phyloP scores from a whole-genome alignment of 2,329 filamentous ascomycete species.

The Phaeosphaeriaceae sp. region DNA sequence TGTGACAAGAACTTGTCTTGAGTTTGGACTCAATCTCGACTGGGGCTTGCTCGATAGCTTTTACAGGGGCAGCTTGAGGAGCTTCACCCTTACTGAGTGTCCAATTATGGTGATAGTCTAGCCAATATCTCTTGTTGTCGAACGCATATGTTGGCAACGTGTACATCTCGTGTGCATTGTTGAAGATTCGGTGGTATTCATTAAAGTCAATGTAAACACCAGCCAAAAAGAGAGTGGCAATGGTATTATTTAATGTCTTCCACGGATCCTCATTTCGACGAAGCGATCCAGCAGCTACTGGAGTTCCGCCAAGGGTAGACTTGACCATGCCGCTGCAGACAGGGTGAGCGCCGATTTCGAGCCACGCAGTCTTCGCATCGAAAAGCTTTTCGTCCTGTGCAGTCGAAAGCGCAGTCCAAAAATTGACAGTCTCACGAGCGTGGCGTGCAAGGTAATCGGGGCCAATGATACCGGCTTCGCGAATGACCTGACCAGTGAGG shows the following conservation, averaged over 20 bases:
- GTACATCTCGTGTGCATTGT: conserved; percentile 64
- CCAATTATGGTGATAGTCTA: conserved; percentile 75
- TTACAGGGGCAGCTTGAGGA: conserved; percentile 49
- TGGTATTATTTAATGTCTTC: conserved; percentile 65
- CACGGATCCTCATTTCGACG: conserved; percentile 68
- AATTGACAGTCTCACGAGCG: conserved; percentile 72
- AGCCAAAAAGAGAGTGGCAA: conserved; percentile 65
- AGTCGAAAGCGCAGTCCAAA: conserved; percentile 66
- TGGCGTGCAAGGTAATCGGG: conserved; percentile 69
- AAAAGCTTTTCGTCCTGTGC: conserved; percentile 66
- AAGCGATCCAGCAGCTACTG: conserved; percentile 65
- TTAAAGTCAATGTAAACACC: conserved; percentile 73
- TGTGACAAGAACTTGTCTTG: conserved; percentile 70
- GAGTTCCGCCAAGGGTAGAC: conserved; percentile 63
- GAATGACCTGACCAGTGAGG: conserved; percentile 65
- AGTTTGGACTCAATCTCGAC: conserved; percentile 60
- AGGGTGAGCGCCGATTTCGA: conserved; percentile 78
- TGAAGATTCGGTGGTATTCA: conserved; percentile 71
- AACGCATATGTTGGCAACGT: conserved; percentile 72
- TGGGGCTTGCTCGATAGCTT: conserved; percentile 45
- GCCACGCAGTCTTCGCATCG: conserved; percentile 70
- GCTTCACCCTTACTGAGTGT: conserved; percentile 71
- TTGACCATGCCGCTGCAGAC: conserved; percentile 73
- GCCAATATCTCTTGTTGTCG: conserved; percentile 75
- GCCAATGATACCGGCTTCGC: conserved; percentile 62